phyloP scores from a whole-genome alignment of 2,329 filamentous ascomycete species.

The Microsporum canis region DNA sequence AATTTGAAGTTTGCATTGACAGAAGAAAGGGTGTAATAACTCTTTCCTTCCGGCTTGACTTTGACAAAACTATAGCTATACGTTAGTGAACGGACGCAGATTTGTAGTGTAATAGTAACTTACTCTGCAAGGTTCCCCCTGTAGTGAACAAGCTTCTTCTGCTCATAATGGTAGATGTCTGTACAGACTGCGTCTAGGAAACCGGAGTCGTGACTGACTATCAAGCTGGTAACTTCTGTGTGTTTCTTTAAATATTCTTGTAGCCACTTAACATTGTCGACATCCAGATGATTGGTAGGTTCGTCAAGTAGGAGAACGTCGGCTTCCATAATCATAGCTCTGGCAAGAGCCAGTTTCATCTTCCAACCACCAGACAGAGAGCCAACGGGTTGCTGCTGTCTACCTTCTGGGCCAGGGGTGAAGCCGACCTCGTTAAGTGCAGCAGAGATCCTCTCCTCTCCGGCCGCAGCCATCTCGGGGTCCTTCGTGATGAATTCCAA shows the following conservation, averaged over 20 bases:
- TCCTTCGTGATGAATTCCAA: constrained; percentile 87
- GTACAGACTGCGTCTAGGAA: constrained; percentile 97
- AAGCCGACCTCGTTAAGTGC: constrained; percentile 91
- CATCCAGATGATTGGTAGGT: constrained; percentile 97
- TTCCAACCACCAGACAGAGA: constrained; percentile 98
- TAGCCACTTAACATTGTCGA: constrained; percentile 90
- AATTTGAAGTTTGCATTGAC: constrained; percentile 94
- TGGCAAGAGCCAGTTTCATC: constrained; percentile 95
- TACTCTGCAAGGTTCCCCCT: constrained; percentile 40
- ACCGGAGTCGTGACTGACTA: constrained; percentile 95
- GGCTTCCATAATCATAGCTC: constrained; percentile 94
- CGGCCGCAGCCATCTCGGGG: constrained; percentile 68
- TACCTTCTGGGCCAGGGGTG: constrained; percentile 74
- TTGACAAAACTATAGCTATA: constrained; percentile 54
- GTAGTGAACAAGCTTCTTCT: constrained; percentile 69
- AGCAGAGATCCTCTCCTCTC: constrained; percentile 65
- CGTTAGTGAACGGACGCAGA: constrained; percentile 9
- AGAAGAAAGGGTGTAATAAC: constrained; percentile 90
- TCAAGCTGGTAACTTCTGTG: constrained; percentile 90
- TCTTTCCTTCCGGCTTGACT: constrained; percentile 85
- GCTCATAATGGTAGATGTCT: constrained; percentile 98
- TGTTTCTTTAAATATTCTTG: constrained; percentile 93
- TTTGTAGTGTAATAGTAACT: constrained; percentile 7
- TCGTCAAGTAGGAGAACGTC: constrained; percentile 95
- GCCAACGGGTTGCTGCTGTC: constrained; percentile 80